phyloP scores from a whole-genome alignment of 1,139 yeast genomes.

The Lodderomyces margitis region DNA sequence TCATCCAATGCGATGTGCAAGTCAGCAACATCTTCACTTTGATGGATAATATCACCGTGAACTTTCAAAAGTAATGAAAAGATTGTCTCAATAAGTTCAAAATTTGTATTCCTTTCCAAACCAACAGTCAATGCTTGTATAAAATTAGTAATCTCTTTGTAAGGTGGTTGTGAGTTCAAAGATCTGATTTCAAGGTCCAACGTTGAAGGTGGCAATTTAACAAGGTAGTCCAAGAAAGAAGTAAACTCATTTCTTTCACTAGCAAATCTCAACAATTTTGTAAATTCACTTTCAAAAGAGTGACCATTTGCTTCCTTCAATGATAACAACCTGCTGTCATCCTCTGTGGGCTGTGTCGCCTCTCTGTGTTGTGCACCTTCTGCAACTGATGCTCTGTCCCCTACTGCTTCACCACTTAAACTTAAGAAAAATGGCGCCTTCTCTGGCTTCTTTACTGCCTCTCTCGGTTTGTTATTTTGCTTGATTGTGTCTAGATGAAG shows the following conservation, averaged over 20 bases:
- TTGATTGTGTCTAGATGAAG: constrained; percentile 81
- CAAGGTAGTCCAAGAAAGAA: constrained; percentile 53
- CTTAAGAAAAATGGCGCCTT: constrained; percentile 80
- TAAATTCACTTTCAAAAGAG: constrained; percentile 72
- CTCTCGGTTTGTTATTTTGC: constrained; percentile 84
- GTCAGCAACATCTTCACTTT: constrained; percentile 28
- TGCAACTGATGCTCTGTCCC: constrained; percentile 66
- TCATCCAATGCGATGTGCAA: constrained; percentile 44
- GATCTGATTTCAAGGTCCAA: constrained; percentile 88
- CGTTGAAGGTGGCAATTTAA: constrained; percentile 70
- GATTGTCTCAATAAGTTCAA: constrained; percentile 74
- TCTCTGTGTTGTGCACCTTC: constrained; percentile 38
- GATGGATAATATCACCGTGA: constrained; percentile 81
- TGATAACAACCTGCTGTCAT: constrained; percentile 26
- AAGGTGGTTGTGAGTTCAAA: constrained; percentile 61
- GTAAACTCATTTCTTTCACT: constrained; percentile 38
- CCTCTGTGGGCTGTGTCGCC: constrained; percentile 17
- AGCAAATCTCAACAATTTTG: constrained; percentile 59
- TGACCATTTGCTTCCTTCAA: constrained; percentile 24
- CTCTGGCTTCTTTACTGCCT: constrained; percentile 84
- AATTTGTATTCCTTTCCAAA: constrained; percentile 54
- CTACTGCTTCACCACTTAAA: constrained; percentile 61
- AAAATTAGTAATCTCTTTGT: constrained; percentile 63
- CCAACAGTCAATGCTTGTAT: constrained; percentile 65
- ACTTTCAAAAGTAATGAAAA: constrained; percentile 69